Evolutionary conservation across 495 filamentous ascomycete genomes (phyloP).

Genomic region (Chaetomium fimeti): DNA sequence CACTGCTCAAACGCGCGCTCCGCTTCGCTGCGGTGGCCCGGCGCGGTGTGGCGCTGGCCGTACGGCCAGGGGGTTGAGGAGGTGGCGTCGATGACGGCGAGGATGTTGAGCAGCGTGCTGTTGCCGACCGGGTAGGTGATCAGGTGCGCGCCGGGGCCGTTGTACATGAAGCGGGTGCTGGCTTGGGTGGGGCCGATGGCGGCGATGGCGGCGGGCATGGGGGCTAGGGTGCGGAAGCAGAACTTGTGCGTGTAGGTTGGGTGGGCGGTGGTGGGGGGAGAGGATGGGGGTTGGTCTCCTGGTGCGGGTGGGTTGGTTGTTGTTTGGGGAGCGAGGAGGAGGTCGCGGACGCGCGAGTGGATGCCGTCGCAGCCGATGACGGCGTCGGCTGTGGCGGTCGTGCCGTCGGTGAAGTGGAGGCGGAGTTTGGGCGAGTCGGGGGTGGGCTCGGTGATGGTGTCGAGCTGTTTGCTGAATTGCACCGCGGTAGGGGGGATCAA

Average conservation of each 20-base stretch:
- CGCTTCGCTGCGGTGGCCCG: constrained; percentile 35
- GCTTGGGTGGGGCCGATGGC: constrained; percentile 33
- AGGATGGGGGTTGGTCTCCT: constrained; percentile 13
- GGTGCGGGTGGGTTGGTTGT: neutral
- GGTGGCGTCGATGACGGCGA: constrained; percentile 40
- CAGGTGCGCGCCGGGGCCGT: constrained; percentile 40
- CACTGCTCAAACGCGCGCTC: constrained; percentile 39
- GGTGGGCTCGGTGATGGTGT: constrained; percentile 13
- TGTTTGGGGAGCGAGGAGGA: constrained; percentile 34
- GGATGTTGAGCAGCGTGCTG: constrained; percentile 40
- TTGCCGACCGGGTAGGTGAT: constrained; percentile 45
- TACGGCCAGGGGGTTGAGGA: constrained; percentile 33
- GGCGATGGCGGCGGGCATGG: constrained; percentile 37
- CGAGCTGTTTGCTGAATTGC: constrained; percentile 40
- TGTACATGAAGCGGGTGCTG: constrained; percentile 45
- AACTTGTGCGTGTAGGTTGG: constrained; percentile 43
- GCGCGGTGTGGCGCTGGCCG: constrained; percentile 33
- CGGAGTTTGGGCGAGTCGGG: constrained; percentile 15
- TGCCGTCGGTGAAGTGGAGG: constrained; percentile 41
- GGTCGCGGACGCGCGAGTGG: constrained; percentile 40
- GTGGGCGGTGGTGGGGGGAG: constrained; percentile 31
- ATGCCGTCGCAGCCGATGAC: constrained; percentile 51
- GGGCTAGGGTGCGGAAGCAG: constrained; percentile 45
- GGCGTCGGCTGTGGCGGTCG: constrained; percentile 35
- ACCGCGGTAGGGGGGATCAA: constrained; percentile 29